phyloP scores from a whole-genome alignment of 768 basidiomycete genomes.

The Calvatia gigantea region DNA sequence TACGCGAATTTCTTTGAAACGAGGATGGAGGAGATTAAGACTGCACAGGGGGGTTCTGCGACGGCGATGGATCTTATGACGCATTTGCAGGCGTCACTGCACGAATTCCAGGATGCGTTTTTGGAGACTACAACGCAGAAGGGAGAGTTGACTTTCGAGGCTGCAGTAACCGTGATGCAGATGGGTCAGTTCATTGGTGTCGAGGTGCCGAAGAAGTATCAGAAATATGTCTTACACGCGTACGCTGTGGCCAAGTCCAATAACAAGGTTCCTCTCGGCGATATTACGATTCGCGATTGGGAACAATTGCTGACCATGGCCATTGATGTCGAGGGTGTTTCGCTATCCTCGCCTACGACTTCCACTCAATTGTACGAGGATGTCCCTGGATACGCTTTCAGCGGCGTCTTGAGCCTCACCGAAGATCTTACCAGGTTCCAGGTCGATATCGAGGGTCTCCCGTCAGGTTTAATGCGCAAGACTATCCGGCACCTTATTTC shows the following conservation, averaged over 20 bases:
- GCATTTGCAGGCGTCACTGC: neutral
- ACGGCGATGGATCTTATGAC: neutral
- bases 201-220: neutral
- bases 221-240: neutral
- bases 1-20: neutral
- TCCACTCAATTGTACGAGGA: neutral
- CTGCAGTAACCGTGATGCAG: neutral
- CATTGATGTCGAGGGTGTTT: neutral
- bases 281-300: neutral
- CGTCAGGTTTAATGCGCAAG: neutral
- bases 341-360: neutral
- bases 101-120: neutral
- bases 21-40: neutral
- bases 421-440: neutral
- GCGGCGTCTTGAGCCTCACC: neutral
- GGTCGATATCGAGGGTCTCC: neutral
- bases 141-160: neutral
- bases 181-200: neutral
- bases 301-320: constrained; percentile 4
- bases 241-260: neutral
- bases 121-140: neutral
- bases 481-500: constrained; percentile 7
- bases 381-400: constrained; percentile 3
- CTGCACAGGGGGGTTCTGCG: neutral
- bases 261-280: neutral